Evolutionary conservation across 352 stramenopile species (phyloP).

Genomic region (Sclerospora graminicola): DNA sequence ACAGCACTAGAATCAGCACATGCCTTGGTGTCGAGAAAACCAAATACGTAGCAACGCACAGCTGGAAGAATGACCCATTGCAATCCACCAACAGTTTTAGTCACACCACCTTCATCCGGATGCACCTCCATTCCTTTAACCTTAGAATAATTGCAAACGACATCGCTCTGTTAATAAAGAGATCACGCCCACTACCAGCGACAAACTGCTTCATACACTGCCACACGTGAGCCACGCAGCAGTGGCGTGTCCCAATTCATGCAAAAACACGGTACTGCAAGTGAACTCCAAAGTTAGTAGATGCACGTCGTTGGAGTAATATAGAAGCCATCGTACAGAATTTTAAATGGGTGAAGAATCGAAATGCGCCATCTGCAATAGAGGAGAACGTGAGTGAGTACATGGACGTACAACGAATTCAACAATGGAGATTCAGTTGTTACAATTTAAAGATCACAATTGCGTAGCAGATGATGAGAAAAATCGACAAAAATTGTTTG

Average conservation of each 20-base stretch:
- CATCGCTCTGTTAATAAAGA: background rate
- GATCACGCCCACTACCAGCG: background rate
- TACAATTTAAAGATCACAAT: constrained; percentile 84
- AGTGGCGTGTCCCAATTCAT: constrained; percentile 76
- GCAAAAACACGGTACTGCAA: constrained; percentile 76
- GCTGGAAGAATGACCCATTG: constrained; percentile 68
- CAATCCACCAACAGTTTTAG: constrained; percentile 63
- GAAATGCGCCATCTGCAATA: constrained; percentile 68
- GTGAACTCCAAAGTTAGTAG: background rate
- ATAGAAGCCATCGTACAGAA: constrained; percentile 41
- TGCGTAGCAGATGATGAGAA: constrained; percentile 81
- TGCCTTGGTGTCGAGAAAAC: background rate
- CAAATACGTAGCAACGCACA: constrained; percentile 17
- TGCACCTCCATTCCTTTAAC: constrained; percentile 86
- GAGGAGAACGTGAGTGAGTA: background rate
- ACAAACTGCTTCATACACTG: constrained; percentile 22
- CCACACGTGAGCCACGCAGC: constrained; percentile 81
- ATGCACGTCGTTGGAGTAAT: background rate
- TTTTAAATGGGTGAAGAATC: constrained; percentile 84
- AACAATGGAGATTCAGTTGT: constrained; percentile 2
- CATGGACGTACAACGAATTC: too few species aligned
- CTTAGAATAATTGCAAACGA: constrained; percentile 8
- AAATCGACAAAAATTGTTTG: constrained; percentile 78
- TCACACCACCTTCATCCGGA: constrained; percentile 80
- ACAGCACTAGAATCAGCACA: background rate